phyloP scores from a whole-genome alignment of 2,329 filamentous ascomycete genomes.

The Penicillium sp. region DNA sequence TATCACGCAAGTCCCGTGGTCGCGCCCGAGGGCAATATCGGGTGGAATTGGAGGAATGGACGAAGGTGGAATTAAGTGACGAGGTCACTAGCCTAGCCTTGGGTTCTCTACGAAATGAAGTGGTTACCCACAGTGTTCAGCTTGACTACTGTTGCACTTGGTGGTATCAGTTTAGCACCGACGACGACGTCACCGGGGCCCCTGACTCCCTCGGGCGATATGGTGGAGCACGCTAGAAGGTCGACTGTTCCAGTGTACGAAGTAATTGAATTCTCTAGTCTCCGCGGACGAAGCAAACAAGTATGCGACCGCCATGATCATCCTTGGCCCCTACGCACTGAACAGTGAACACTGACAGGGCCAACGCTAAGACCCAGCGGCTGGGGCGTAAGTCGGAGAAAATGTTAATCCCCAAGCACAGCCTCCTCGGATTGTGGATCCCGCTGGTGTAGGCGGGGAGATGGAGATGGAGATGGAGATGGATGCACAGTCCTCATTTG shows the following conservation, averaged over 20 bases:
- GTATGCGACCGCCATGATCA: not conserved
- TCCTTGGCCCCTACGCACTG: not conserved
- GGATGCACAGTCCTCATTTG: not conserved
- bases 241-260: not conserved
- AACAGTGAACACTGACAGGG: not conserved
- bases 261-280: not conserved
- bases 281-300: not conserved
- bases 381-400: conserved; percentile 1
- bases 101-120: not conserved
- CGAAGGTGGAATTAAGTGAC: not conserved
- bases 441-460: not conserved
- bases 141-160: no score
- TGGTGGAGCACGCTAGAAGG: not conserved
- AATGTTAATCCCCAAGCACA: not conserved
- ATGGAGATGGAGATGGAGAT: not conserved
- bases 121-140: not conserved
- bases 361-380: not conserved
- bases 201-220: not conserved
- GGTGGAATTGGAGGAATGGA: not conserved
- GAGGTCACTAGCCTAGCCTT: not conserved
- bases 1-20: not conserved
- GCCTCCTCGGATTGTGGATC: conserved; percentile 1
- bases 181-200: not conserved
- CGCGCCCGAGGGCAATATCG: not conserved
- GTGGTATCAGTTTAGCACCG: not conserved